Conservation (phyloP, 208 protist genomes). For the Acanthamoeba royreba region DNA sequence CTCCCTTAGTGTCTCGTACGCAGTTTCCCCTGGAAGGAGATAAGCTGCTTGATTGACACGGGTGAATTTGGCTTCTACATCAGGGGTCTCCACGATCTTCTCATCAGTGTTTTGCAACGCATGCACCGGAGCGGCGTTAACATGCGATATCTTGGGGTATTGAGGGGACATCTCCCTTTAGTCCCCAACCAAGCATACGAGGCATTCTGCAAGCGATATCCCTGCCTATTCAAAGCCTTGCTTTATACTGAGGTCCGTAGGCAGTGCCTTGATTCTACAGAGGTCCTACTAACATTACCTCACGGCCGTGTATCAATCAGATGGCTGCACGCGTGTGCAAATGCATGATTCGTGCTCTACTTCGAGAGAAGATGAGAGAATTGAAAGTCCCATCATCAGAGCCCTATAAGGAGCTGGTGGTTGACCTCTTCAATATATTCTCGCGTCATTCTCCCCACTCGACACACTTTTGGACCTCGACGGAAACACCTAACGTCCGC, state of each 20-base stretch:
- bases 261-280: background rate
- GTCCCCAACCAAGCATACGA: background rate
- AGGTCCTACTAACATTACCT: background rate
- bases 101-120: background rate
- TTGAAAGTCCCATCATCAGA: conserved; percentile 25
- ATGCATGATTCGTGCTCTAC: background rate
- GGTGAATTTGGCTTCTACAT: background rate
- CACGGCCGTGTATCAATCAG: background rate
- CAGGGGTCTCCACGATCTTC: background rate
- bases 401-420: conserved; percentile 6
- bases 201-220: background rate
- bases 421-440: conserved; percentile 38
- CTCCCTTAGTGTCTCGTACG: background rate
- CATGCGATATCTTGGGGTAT: background rate
- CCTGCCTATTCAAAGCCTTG: background rate
- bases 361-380: conserved; percentile 19
- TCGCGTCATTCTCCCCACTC: background rate
- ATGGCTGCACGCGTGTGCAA: conserved; percentile 34
- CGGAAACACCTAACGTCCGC: background rate
- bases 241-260: background rate
- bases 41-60: background rate
- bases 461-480: conserved; percentile 19
- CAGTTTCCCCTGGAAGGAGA: background rate
- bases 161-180: background rate
- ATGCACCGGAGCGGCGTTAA: conserved; percentile 24